Conservation (phyloP, 2,329 filamentous ascomycete genomes). For the Apiospora phragmitis region DNA sequence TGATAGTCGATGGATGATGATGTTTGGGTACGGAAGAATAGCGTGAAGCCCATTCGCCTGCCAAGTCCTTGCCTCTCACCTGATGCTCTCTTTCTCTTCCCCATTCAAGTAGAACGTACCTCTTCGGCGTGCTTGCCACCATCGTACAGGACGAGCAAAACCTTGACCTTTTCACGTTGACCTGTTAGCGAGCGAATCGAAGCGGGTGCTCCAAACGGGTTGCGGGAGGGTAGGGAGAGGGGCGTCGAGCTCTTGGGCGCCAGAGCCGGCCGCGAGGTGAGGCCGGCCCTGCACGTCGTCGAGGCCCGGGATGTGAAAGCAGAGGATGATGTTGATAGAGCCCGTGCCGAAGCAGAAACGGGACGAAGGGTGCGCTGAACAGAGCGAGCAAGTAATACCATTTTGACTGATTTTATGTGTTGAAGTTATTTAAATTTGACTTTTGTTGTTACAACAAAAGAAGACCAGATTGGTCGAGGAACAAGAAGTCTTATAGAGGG, state of each 20-base stretch:
- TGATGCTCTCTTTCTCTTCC: neutral
- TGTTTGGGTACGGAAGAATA: neutral
- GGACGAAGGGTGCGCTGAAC: constrained; percentile 43
- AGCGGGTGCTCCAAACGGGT: constrained; percentile 38
- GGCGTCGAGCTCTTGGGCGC: constrained; percentile 32
- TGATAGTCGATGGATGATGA: neutral
- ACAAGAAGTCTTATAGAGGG: neutral
- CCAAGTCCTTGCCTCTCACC: neutral
- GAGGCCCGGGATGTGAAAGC: constrained; percentile 23
- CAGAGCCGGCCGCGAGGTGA: constrained; percentile 26
- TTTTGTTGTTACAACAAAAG: neutral
- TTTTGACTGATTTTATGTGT: constrained; percentile 25
- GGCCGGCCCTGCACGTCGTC: constrained; percentile 23
- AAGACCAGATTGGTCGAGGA: neutral
- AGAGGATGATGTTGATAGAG: constrained; percentile 28
- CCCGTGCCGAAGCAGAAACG: constrained; percentile 21
- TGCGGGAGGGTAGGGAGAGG: constrained; percentile 45
- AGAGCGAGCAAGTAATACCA: constrained; percentile 62
- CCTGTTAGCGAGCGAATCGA: constrained; percentile 61
- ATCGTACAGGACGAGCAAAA: constrained; percentile 92
- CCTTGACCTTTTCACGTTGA: constrained; percentile 75
- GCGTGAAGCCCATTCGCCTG: neutral
- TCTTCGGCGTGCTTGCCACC: constrained; percentile 85
- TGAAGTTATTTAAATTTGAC: neutral
- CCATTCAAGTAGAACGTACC: constrained; percentile 47